phyloP scores from a whole-genome alignment of 2,329 filamentous ascomycete genomes.

The Xylaria sp. region DNA sequence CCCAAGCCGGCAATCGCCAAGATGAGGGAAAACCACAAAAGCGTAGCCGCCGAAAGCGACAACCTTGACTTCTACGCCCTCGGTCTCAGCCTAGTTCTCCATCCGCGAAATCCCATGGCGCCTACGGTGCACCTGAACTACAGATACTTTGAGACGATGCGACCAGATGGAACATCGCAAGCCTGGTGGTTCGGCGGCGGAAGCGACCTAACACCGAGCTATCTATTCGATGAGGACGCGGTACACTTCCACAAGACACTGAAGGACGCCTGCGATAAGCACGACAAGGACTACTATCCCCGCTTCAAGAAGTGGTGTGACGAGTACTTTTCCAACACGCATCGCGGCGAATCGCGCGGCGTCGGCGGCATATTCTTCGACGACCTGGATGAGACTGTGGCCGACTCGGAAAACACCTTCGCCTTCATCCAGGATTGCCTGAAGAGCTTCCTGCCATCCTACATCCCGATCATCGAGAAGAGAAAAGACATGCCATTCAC shows the following conservation, averaged over 20 bases:
- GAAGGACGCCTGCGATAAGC: constrained; percentile 90
- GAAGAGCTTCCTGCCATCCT: constrained; percentile 85
- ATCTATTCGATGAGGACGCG: constrained; percentile 96
- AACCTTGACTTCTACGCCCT: constrained; percentile 95
- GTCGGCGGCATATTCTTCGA: constrained; percentile 99
- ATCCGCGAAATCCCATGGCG: constrained; percentile 94
- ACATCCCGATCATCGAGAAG: constrained; percentile 84
- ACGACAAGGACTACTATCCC: constrained; percentile 90
- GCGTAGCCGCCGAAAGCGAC: constrained; percentile 70
- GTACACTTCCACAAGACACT: constrained; percentile 95
- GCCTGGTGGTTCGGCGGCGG: constrained; percentile 99
- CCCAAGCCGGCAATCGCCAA: constrained; percentile 86
- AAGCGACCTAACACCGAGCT: constrained; percentile 89
- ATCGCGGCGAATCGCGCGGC: constrained; percentile 84
- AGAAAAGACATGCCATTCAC: constrained; percentile 92
- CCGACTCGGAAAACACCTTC: constrained; percentile 88
- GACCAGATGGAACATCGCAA: constrained; percentile 78
- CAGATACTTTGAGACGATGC: constrained; percentile 95
- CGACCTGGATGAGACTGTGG: constrained; percentile 86
- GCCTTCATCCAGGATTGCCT: constrained; percentile 86
- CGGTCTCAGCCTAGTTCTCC: constrained; percentile 89
- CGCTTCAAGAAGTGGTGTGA: constrained; percentile 99
- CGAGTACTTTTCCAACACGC: constrained; percentile 94
- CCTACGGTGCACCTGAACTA: constrained; percentile 98
- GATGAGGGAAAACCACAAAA: constrained; percentile 96